Base-by-base conservation (phyloP, 495 filamentous ascomycete species). In the Neurospora sp. region DNA sequence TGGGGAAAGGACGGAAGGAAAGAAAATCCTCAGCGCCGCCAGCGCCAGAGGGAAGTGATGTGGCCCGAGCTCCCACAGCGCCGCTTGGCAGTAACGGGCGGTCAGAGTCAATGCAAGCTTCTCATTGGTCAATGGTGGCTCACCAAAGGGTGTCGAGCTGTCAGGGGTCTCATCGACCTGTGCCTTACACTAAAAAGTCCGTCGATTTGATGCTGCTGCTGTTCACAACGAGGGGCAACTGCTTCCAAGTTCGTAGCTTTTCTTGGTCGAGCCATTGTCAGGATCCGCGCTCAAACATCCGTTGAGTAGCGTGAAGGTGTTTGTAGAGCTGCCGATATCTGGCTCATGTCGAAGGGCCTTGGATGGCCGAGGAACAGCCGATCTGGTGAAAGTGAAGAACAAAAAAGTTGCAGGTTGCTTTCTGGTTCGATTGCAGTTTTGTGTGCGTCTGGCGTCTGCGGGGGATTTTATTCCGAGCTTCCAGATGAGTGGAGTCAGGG, bases 91-190 rank as follows among this genome's bases (percentile, higher is more conserved):
- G 2, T 6, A 66, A 62, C 54, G 24, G 54, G 54, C 54, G 54
- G 54, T 62, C 54, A 62, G 24, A 31, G 54, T 19, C 15, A 9
- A 66, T 66, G 37, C 4, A 6, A 21, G 31, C 42, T 71, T 54
- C 31, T 71, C 31, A 73, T 73, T 73, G 72, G 69, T 70, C 72
- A 73, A 73, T 73, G 40, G 69, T 43, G 5, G 43, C 15, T 66
- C 15, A 66, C 54, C 54, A 59, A 11, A 24, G n/a, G 45, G 48
- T 59, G 48, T 45, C n/a, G n/a, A 45, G n/a, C 19, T 45, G 42
- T 13, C 45, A 54, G 21, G 21, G 45, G 11, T 11, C 48, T 28
- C 24, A 17, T 59, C 24, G 10, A 62, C 21, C 9, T 59, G 48
- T 59, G 54, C 54, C 54, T 62, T 62, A 28, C 28, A 66, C 54